Base-by-base conservation (phyloP, 2,329 filamentous ascomycete species). In the Cercospora zeina region DNA sequence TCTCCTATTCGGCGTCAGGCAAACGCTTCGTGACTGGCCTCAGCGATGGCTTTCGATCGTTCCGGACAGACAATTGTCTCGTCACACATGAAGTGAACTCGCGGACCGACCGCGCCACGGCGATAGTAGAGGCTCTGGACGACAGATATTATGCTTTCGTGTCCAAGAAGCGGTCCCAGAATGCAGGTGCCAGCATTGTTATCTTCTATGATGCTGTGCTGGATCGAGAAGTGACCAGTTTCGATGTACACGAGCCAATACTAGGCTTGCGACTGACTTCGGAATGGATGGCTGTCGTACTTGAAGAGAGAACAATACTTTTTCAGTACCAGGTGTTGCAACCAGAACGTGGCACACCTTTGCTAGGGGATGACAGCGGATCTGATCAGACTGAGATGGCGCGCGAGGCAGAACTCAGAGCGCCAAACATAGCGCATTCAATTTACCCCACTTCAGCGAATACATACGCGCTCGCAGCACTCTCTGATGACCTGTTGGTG, bases 391-490 rank as follows among this genome's bases (percentile, higher is more conserved):
- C 56, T 14, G 21, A 45, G 45, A 39, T 39, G 31, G 45, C 33
- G 10, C 14, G 24, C n/a, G 6, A 49, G 13, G 16, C 39, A 2
- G 8, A 54, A 2, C 33, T 61, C 4, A 59, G 62, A 49, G 72
- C 64, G 7, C 72, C 72, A 8, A 74, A 74, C 57, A 50, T 57
- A 5, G 64, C 71, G 19, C 68, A 70, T 49, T 87, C 89, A 13
- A 83, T 88, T 19, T 96, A 93, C 70, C 90, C 96, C 72, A 99
- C 95, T 0, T 86, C 90, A 19, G 87, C 92, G 74, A 99, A 99
- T 71, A 85, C 88, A 0, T 81, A 88, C 53, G 95, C 93, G 0
- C 79, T 97, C 8, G 92, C 90, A 70, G 90, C 88, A 72, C 79
- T 97, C 19, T 89, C 89, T 1, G 81, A 87, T 37, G 87, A 87